phyloP scores from a whole-genome alignment of 129 eudicot species.

The Sambucus nigra region DNA sequence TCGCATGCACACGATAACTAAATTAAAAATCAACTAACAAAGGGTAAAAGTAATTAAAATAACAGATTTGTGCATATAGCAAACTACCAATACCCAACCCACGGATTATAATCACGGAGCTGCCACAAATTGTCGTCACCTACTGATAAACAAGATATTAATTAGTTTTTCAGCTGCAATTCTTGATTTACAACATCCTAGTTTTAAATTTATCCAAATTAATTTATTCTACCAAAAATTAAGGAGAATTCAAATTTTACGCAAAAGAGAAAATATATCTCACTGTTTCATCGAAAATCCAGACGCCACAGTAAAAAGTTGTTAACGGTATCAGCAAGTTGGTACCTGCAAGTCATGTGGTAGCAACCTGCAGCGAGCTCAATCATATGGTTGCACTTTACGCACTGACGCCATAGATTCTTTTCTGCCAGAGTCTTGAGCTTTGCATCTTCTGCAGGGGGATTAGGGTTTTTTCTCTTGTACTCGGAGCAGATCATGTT shows the following conservation, averaged over 20 bases:
- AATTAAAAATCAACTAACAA: no score
- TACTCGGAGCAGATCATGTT: conserved; percentile 39
- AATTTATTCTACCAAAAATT: neutral
- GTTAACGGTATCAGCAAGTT: neutral
- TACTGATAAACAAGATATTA: no score
- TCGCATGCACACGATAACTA: no score
- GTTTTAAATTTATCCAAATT: no score
- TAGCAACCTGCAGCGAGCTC: conserved; percentile 72
- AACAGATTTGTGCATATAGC: no score
- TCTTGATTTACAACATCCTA: no score
- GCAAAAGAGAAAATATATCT: neutral
- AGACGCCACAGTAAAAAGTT: neutral
- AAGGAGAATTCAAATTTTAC: neutral
- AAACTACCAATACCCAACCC: no score
- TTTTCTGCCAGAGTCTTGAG: conserved; percentile 62
- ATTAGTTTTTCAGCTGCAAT: no score
- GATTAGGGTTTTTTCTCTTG: conserved; percentile 32
- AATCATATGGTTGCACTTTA: conserved; percentile 80
- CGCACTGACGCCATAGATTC: conserved; percentile 75
- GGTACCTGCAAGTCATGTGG: conserved; percentile 94
- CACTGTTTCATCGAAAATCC: neutral
- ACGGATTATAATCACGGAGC: no score
- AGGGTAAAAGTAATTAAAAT: no score
- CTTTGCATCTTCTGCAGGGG: conserved; percentile 46
- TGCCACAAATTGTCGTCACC: no score